phyloP scores from a whole-genome alignment of 805 yeast species.

The Schizosaccharomyces octosporus region DNA sequence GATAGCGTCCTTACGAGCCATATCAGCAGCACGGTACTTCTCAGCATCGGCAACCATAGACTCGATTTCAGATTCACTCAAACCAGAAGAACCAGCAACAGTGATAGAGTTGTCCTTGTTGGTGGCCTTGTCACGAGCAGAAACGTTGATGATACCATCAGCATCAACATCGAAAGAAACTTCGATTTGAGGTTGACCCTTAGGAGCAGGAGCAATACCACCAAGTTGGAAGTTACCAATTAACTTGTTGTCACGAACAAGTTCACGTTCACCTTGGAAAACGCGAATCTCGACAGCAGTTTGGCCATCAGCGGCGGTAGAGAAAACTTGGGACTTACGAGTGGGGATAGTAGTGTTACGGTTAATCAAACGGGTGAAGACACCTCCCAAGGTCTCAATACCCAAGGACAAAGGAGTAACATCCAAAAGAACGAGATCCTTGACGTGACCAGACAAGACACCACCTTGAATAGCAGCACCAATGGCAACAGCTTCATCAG shows the following conservation, averaged over 20 bases:
- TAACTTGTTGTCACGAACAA: slow-evolving; percentile 90
- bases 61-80: slow-evolving; percentile 73
- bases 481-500: slow-evolving; percentile 81
- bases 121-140: slow-evolving; percentile 81
- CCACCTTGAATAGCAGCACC: slow-evolving; percentile 98
- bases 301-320: slow-evolving; percentile 90
- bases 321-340: slow-evolving; percentile 85
- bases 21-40: slow-evolving; percentile 67
- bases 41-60: slow-evolving; percentile 80
- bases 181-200: slow-evolving; percentile 85
- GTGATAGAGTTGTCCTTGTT: slow-evolving; percentile 87
- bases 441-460: slow-evolving; percentile 81
- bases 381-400: slow-evolving; percentile 96
- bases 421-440: slow-evolving; percentile 71
- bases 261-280: slow-evolving; percentile 97
- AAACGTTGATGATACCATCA: slow-evolving; percentile 88
- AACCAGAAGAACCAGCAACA: slow-evolving; percentile 87
- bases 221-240: slow-evolving; percentile 88
- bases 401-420: slow-evolving; percentile 79
- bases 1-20: slow-evolving; percentile 61
- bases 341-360: slow-evolving; percentile 94
- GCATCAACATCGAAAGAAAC: slow-evolving; percentile 92
- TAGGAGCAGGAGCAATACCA: slow-evolving; percentile 88
- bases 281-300: slow-evolving; percentile 92
- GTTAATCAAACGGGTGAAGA: slow-evolving; percentile 71